Evolutionary conservation across 179 eudicot genomes (phyloP), one percentile per base, ranked within the genome.

Genomic region (Drosera spatulata): DNA sequence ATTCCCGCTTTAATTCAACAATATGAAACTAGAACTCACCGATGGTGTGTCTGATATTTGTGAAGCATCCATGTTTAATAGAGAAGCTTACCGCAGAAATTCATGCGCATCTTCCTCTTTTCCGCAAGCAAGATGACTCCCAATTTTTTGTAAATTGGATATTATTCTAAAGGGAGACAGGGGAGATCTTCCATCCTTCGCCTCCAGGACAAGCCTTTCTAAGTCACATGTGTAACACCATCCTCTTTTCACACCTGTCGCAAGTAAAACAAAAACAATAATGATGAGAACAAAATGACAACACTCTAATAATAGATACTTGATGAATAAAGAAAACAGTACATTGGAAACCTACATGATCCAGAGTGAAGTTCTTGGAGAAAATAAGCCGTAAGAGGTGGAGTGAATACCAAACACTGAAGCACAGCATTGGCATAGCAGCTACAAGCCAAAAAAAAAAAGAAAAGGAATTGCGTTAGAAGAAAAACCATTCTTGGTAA

Each of bases 351-450:
- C 85, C 64, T 81, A 85, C 98, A 91, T 72, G 87, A 50, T 80
- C 79, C 84, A 5, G 95, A 79, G 70, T 91, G 98, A 64, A 91
- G 80, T 62, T 87, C 87, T 79, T 88, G 86, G 61, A 88, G 91
- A 71, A 84, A 68, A 80, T 85, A 91, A 47, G 91, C 87, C 64
- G 96, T 78, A 43, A 91, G 81, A 45, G 98, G 91, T 6, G 91
- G 95, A 39, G 96, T 91, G 58, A 68, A 85, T 68, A 89, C 77
- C 85, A 91, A 73, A 77, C 98, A 91, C 58, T 91, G 96, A 55
- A 91, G 89, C 61, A 85, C 96, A 40, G 72, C 90, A 75, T 93
- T 89, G 48, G 97, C 99, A 74, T 89, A 93, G 74, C 99, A 93
- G 71, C 99, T 93, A 82, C 68, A 78, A 45, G 65, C n/a, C 62